phyloP scores from a whole-genome alignment of 2,329 filamentous ascomycete species.

The Phyllosticta paracitricarpa region DNA sequence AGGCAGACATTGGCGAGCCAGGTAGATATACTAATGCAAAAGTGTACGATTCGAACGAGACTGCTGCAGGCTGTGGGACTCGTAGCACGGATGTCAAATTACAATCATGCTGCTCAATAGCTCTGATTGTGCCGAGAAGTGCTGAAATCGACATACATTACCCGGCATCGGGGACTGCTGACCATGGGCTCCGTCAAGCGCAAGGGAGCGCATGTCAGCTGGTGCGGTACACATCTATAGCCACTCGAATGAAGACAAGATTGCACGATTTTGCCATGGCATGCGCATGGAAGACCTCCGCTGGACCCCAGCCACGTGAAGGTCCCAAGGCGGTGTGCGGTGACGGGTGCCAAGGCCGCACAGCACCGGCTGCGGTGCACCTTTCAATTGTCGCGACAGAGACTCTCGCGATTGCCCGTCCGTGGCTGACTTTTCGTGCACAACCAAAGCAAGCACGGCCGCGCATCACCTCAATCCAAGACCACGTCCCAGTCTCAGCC shows the following conservation, averaged over 20 bases:
- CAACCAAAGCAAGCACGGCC: neutral
- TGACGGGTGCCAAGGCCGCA: neutral
- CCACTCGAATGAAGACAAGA: neutral
- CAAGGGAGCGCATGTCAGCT: slow-evolving; percentile 1
- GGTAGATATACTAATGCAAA: neutral
- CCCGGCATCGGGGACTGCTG: slow-evolving; percentile 14
- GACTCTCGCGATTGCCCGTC: neutral
- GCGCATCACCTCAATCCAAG: neutral
- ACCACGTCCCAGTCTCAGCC: neutral
- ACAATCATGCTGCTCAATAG: slow-evolving; percentile 76
- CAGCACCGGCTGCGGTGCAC: too few species aligned
- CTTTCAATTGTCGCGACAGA: neutral
- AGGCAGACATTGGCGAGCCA: neutral
- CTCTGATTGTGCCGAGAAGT: slow-evolving; percentile 98
- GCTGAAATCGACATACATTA: slow-evolving; percentile 54
- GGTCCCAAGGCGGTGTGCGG: neutral
- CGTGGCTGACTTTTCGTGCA: neutral
- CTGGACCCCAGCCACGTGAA: neutral
- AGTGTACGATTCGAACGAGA: slow-evolving; percentile 5
- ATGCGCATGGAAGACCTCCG: too few species aligned
- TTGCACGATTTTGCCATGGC: neutral
- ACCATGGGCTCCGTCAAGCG: neutral
- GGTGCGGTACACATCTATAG: slow-evolving; percentile 9
- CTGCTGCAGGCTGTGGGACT: neutral
- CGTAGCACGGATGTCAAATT: slow-evolving; percentile 99